Percentiles rank a stretch among this genome's conserved stretches.
Conservation (phyloP, 306 rosid genomes). For the Prinsepia uniflora region DNA sequence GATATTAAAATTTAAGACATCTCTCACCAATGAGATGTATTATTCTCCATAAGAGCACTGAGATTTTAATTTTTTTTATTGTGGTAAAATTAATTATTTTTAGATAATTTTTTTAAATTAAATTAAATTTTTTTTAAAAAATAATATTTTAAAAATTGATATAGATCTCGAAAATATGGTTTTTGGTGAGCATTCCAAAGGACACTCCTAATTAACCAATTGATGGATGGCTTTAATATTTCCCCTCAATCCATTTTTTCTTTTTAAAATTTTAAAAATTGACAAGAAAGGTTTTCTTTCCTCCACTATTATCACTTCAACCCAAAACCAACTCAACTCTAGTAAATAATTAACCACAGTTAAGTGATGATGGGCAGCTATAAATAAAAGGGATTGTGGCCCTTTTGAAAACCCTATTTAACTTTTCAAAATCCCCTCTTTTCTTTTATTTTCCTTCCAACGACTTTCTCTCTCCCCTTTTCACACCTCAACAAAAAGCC, state of each 20-base stretch:
- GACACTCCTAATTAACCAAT: neutral
- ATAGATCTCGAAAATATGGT: neutral
- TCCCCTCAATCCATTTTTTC: neutral
- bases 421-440: conserved; percentile 2
- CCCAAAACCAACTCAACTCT: conserved; percentile 18
- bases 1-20: no score
- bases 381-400: conserved; percentile 12
- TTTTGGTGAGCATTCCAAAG: neutral
- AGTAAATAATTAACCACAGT: conserved; percentile 45
- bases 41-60: no score
- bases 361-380: conserved; percentile 14
- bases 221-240: neutral
- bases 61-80: no score
- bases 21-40: no score
- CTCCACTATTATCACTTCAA: neutral
- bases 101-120: no score
- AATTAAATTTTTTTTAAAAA: no score
- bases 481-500: neutral
- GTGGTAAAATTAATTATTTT: no score
- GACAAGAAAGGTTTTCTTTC: neutral
- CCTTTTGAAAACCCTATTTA: conserved; percentile 17
- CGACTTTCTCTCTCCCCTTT: conserved; percentile 11
- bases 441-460: conserved; percentile 17
- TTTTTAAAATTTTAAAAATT: no score
- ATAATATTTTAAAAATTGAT: neutral